Percentiles rank a stretch among this genome's conserved stretches.
These are phyloP conservation scores for Solanum chacoense DNA, from an alignment of 305 asterid species.

Conservation along the genomic window DNA sequence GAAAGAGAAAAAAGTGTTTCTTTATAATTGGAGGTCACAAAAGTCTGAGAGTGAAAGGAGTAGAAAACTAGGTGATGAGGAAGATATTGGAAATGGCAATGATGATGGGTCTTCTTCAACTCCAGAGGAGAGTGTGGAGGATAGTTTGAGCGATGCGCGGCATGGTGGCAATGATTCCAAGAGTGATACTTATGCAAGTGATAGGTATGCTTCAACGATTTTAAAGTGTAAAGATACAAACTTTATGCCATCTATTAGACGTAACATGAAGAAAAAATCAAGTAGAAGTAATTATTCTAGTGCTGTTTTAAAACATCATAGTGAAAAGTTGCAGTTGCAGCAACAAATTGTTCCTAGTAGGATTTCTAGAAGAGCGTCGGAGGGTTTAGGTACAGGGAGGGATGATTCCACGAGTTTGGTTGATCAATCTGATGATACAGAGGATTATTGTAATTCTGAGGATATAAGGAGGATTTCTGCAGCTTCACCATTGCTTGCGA, in stretches of 20 bases:
- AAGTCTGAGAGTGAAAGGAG: slow-evolving; percentile 71
- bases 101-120: slow-evolving; percentile 33
- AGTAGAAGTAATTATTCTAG: slow-evolving; percentile 29
- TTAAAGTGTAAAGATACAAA: slow-evolving; percentile 45
- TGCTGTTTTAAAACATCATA: slow-evolving; percentile 29
- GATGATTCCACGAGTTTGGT: slow-evolving; percentile 49
- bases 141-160: slow-evolving; percentile 46
- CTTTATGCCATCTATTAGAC: slow-evolving; percentile 47
- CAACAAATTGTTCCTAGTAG: slow-evolving; percentile 29
- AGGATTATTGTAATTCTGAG: slow-evolving; percentile 54
- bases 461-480: slow-evolving; percentile 46
- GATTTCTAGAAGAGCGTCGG: slow-evolving; percentile 25
- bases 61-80: slow-evolving; percentile 34
- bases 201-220: slow-evolving; percentile 36
- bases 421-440: slow-evolving; percentile 69
- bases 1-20: slow-evolving; percentile 48
- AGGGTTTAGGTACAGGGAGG: slow-evolving; percentile 29
- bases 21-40: slow-evolving; percentile 76
- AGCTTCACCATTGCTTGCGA: slow-evolving; percentile 55
- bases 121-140: slow-evolving; percentile 41
- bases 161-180: slow-evolving; percentile 60
- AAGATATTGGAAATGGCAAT: slow-evolving; percentile 30
- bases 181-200: slow-evolving; percentile 51
- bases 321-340: slow-evolving; percentile 32
- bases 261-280: slow-evolving; percentile 36